These are phyloP conservation scores for Kazachstania taianensis DNA, from an alignment of 805 yeast species.

Conservation along the genomic window DNA sequence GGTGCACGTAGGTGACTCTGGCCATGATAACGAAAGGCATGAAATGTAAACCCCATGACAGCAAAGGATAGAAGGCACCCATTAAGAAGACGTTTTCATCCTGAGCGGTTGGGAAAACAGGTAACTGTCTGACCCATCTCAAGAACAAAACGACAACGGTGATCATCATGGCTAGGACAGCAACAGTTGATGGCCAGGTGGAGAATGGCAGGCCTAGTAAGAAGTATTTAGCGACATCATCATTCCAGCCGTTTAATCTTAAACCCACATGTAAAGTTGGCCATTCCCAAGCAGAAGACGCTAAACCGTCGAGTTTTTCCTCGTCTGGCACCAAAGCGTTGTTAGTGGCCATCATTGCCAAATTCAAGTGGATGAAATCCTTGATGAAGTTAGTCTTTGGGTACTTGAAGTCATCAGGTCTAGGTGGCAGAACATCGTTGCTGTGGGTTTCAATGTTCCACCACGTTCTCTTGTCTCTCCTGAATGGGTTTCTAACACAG, in stretches of 20 bases:
- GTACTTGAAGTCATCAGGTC: constrained; percentile 29
- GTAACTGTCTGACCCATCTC: constrained; percentile 71
- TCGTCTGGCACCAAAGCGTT: constrained; percentile 73
- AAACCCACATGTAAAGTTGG: constrained; percentile 68
- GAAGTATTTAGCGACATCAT: constrained; percentile 49
- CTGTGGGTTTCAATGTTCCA: constrained; percentile 73
- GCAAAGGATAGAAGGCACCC: constrained; percentile 69
- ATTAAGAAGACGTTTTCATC: constrained; percentile 45
- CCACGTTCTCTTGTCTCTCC: constrained; percentile 77
- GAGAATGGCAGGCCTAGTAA: constrained; percentile 70
- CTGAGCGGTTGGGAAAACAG: constrained; percentile 25
- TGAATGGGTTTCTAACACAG: constrained; percentile 51
- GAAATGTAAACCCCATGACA: constrained; percentile 88
- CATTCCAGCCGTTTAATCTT: constrained; percentile 70
- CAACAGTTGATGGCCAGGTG: constrained; percentile 63
- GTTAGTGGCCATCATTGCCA: constrained; percentile 89
- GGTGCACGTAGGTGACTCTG: constrained; percentile 94
- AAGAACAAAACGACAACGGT: constrained; percentile 35
- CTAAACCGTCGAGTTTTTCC: constrained; percentile 61
- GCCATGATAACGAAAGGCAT: constrained; percentile 89
- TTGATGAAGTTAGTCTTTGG: constrained; percentile 68
- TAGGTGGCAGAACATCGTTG: constrained; percentile 53
- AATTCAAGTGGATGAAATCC: constrained; percentile 63
- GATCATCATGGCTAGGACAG: constrained; percentile 45
- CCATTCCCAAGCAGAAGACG: constrained; percentile 85